Evolutionary conservation across 192 early-diverging fungal genomes (phyloP).

Genomic region (Pecoramyces ruminantium): DNA sequence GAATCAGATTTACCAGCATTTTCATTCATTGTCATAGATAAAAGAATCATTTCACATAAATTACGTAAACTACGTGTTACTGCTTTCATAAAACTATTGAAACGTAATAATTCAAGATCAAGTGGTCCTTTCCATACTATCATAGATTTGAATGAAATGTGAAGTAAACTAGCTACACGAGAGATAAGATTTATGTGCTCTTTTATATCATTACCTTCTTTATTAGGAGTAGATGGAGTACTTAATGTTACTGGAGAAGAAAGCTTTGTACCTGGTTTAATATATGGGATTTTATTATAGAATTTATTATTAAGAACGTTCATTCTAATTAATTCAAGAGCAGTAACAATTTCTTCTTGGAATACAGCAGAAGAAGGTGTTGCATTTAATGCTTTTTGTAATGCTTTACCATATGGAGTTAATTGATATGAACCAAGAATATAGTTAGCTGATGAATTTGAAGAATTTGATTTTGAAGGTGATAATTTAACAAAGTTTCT

Average conservation of each 20-base stretch:
- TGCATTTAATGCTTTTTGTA: neutral
- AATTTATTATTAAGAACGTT: neutral
- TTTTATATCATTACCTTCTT: neutral
- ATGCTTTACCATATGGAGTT: neutral
- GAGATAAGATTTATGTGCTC: constrained; percentile 22
- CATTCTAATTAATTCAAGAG: neutral
- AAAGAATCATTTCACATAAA: constrained; percentile 31
- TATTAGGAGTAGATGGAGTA: neutral
- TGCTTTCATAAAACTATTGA: constrained; percentile 50
- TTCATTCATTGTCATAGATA: constrained; percentile 30
- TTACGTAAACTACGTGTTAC: constrained; percentile 40
- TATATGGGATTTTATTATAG: neutral
- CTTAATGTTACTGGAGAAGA: neutral
- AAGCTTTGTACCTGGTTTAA: neutral
- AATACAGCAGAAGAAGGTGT: neutral
- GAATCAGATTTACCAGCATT: constrained; percentile 5
- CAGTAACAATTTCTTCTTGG: neutral
- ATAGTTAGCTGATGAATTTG: neutral
- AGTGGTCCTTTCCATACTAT: constrained; percentile 18
- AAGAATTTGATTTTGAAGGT: too few relatives aligned
- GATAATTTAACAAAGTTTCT: neutral
- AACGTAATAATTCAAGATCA: constrained; percentile 52
- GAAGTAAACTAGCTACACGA: constrained; percentile 26
- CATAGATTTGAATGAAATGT: constrained; percentile 27
- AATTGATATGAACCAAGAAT: neutral